These are phyloP conservation scores for Conringia planisiliqua DNA, from an alignment of 345 rosid species.

Conservation along the genomic window DNA sequence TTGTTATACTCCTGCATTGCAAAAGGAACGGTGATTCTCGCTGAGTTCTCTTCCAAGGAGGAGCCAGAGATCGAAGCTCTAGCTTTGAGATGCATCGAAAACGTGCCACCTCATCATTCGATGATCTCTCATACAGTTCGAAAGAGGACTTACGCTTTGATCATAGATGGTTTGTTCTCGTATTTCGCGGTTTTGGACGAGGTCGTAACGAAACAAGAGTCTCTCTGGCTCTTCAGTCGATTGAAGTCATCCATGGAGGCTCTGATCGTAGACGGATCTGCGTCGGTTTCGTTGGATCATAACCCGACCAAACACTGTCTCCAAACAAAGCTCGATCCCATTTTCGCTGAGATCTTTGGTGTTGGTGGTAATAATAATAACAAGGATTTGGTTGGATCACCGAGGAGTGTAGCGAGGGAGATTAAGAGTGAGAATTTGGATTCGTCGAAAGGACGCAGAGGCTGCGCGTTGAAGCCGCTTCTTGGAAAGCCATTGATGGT, in stretches of 20 bases:
- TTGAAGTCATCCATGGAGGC: slow-evolving; percentile 44
- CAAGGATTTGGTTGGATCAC: slow-evolving; percentile 28
- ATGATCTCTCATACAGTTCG: slow-evolving; percentile 57
- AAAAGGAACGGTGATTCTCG: slow-evolving; percentile 57
- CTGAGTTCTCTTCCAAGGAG: slow-evolving; percentile 49
- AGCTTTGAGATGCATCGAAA: slow-evolving; percentile 53
- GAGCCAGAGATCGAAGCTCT: slow-evolving; percentile 46
- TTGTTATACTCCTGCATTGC: slow-evolving; percentile 65
- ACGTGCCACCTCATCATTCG: slow-evolving; percentile 61
- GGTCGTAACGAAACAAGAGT: slow-evolving; percentile 41
- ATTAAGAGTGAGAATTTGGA: slow-evolving; percentile 35
- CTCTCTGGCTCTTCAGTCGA: slow-evolving; percentile 50
- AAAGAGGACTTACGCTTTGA: slow-evolving; percentile 46
- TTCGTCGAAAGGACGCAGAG: slow-evolving; percentile 36
- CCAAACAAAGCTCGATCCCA: slow-evolving; percentile 43
- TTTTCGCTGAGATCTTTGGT: slow-evolving; percentile 41
- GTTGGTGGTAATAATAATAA: neutral
- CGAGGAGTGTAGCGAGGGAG: slow-evolving; percentile 19
- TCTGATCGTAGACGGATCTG: slow-evolving; percentile 30
- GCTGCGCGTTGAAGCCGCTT: slow-evolving; percentile 37
- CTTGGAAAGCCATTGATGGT: slow-evolving; percentile 44
- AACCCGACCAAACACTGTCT: slow-evolving; percentile 37
- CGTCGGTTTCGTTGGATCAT: slow-evolving; percentile 15
- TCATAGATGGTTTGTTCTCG: slow-evolving; percentile 46
- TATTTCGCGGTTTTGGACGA: slow-evolving; percentile 58